A percentile compares a stretch with the other conserved stretches of the same genome.
Evolutionary conservation across 2,329 filamentous ascomycete genomes (phyloP).

Genomic region (Sporothrix phasma): DNA sequence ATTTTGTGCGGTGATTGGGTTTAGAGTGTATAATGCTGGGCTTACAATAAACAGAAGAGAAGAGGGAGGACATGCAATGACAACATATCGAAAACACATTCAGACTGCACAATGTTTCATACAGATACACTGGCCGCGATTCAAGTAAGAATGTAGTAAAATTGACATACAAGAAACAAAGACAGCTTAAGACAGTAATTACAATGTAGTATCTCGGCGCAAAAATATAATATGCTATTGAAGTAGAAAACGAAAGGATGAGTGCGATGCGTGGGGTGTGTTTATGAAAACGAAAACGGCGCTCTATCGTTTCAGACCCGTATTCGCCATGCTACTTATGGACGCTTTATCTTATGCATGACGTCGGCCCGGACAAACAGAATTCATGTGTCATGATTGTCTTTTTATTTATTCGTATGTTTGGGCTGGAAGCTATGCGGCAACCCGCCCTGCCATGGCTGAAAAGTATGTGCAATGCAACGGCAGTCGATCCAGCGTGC

Average conservation of each 20-base stretch:
- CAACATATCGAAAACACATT: no score
- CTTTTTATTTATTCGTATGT: not conserved
- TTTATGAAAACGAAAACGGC: not conserved
- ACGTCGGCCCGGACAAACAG: not conserved
- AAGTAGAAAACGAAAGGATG: not conserved
- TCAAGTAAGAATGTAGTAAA: not conserved
- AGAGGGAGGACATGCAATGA: no score
- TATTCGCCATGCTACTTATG: slow-evolving; percentile 12
- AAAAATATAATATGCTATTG: not conserved
- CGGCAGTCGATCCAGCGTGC: not conserved
- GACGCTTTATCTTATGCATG: slow-evolving; percentile 14
- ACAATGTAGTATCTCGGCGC: slow-evolving; percentile 3
- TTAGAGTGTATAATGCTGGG: not conserved
- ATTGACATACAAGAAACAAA: slow-evolving; percentile 1
- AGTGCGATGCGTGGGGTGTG: not conserved
- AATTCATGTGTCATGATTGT: not conserved
- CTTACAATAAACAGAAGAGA: not conserved
- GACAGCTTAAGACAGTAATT: not conserved
- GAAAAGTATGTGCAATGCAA: not conserved
- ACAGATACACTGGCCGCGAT: not conserved
- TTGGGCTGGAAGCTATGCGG: not conserved
- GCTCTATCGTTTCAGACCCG: not conserved
- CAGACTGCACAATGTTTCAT: not conserved
- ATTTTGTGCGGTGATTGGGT: no score
- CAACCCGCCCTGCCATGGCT: not conserved